Percentiles rank a stretch among this genome's conserved stretches.
These are phyloP conservation scores for Pyrenophora teres DNA, from an alignment of 2,329 filamentous ascomycete species.

Conservation along the genomic window DNA sequence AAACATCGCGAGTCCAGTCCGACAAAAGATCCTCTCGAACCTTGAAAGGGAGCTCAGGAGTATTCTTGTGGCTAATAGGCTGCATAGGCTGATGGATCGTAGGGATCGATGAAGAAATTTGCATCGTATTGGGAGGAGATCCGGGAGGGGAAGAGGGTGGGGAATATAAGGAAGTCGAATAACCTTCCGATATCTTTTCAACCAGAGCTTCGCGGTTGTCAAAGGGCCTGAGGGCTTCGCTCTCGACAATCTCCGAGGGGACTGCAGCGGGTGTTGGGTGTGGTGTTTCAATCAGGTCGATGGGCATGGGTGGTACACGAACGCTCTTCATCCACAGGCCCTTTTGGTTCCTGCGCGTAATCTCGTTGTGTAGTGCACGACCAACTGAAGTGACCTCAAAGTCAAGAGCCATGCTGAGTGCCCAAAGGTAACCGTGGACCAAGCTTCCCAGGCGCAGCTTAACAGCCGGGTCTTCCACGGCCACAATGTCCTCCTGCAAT, in stretches of 20 bases:
- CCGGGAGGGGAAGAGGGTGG: slow-evolving; percentile 71
- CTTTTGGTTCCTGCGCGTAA: slow-evolving; percentile 72
- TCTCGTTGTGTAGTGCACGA: slow-evolving; percentile 73
- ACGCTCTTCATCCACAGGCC: slow-evolving; percentile 80
- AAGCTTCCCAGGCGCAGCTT: slow-evolving; percentile 83
- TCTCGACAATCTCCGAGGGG: slow-evolving; percentile 33
- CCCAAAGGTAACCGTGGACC: slow-evolving; percentile 88
- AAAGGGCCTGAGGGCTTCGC: slow-evolving; percentile 67
- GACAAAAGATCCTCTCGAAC: slow-evolving; percentile 77
- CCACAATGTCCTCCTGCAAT: slow-evolving; percentile 81
- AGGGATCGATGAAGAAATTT: slow-evolving; percentile 61
- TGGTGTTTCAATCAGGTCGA: slow-evolving; percentile 61
- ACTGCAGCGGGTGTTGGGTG: slow-evolving; percentile 30
- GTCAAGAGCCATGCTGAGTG: slow-evolving; percentile 74
- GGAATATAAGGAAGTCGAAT: slow-evolving; percentile 65
- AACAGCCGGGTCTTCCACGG: slow-evolving; percentile 66
- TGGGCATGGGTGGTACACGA: slow-evolving; percentile 67
- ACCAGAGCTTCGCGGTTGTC: slow-evolving; percentile 74
- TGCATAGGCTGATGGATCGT: slow-evolving; percentile 33
- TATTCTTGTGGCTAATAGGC: slow-evolving; percentile 24
- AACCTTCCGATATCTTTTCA: slow-evolving; percentile 73
- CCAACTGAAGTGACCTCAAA: slow-evolving; percentile 73
- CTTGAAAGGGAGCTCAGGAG: slow-evolving; percentile 63
- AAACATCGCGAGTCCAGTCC: slow-evolving; percentile 78
- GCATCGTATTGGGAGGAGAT: slow-evolving; percentile 69